Percentiles rank a stretch among this genome's conserved stretches.
Evolutionary conservation across 2,329 filamentous ascomycete species (phyloP).

Genomic region (Dryadomyces quercus-mongolicae): DNA sequence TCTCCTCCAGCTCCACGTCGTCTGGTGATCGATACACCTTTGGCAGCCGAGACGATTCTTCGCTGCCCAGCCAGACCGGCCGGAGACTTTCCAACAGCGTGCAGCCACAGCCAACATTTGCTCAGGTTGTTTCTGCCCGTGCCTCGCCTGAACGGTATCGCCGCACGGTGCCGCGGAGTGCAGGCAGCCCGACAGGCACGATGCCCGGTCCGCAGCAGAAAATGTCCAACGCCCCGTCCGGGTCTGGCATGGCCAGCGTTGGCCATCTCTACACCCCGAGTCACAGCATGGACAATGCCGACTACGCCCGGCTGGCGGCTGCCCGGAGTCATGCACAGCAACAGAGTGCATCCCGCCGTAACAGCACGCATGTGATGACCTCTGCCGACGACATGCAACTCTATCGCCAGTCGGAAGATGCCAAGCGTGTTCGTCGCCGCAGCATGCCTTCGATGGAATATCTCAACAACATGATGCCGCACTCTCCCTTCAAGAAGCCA

Average conservation of each 20-base stretch:
- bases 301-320: conserved; percentile 22
- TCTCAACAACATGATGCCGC: conserved; percentile 24
- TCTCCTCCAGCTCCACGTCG: conserved; percentile 22
- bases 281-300: conserved; percentile 26
- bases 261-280: conserved; percentile 34
- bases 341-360: conserved; percentile 29
- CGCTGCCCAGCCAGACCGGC: conserved; percentile 26
- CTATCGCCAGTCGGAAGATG: conserved; percentile 48
- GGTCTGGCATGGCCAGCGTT: conserved; percentile 40
- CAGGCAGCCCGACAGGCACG: conserved; percentile 28
- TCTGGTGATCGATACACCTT: conserved; percentile 20
- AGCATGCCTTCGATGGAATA: conserved; percentile 60
- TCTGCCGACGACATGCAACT: conserved; percentile 41
- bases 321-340: conserved; percentile 20
- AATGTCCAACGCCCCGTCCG: conserved; percentile 31
- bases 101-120: conserved; percentile 38
- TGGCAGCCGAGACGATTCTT: conserved; percentile 40
- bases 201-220: conserved; percentile 7
- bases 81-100: conserved; percentile 25
- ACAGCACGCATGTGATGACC: conserved; percentile 34
- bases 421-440: conserved; percentile 67
- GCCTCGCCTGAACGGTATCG: conserved; percentile 75
- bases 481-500: conserved; percentile 21
- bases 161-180: conserved; percentile 31
- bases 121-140: conserved; percentile 48